phyloP scores from a whole-genome alignment of 2,329 filamentous ascomycete species.

The Knufia petricola region DNA sequence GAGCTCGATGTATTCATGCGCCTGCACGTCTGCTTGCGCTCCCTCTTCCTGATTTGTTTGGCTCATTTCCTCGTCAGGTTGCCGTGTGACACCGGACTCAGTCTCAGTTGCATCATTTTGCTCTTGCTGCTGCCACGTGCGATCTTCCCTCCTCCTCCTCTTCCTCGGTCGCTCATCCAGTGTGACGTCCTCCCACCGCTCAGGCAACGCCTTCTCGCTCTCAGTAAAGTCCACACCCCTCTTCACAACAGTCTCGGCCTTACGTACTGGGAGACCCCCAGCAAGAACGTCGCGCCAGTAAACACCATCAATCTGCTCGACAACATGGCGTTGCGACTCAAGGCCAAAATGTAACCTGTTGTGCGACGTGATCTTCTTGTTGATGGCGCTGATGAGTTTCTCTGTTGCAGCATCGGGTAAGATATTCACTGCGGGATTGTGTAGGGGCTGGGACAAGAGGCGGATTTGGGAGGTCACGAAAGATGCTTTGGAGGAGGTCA shows the following conservation, averaged over 20 bases:
- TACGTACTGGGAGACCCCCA: slow-evolving; percentile 19
- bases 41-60: slow-evolving; percentile 9
- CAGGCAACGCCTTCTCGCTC: slow-evolving; percentile 25
- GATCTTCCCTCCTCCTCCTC: background rate
- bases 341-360: slow-evolving; percentile 44
- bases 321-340: slow-evolving; percentile 46
- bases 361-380: slow-evolving; percentile 43
- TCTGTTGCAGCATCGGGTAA: background rate
- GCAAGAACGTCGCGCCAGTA: slow-evolving; percentile 44
- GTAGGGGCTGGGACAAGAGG: slow-evolving; percentile 1
- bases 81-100: background rate
- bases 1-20: slow-evolving; percentile 32
- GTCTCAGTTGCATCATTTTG: background rate
- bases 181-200: slow-evolving; percentile 3
- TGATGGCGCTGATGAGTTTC: slow-evolving; percentile 32
- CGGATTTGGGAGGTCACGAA: slow-evolving; percentile 8
- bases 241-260: slow-evolving; percentile 26
- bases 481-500: background rate
- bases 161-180: slow-evolving; percentile 1
- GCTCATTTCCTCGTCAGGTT: background rate
- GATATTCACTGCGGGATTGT: background rate
- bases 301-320: slow-evolving; percentile 45
- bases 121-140: background rate
- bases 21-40: background rate
- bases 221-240: slow-evolving; percentile 32